These are phyloP conservation scores for Xylaria grammica DNA, from an alignment of 495 filamentous ascomycete species.

Conservation along the genomic window DNA sequence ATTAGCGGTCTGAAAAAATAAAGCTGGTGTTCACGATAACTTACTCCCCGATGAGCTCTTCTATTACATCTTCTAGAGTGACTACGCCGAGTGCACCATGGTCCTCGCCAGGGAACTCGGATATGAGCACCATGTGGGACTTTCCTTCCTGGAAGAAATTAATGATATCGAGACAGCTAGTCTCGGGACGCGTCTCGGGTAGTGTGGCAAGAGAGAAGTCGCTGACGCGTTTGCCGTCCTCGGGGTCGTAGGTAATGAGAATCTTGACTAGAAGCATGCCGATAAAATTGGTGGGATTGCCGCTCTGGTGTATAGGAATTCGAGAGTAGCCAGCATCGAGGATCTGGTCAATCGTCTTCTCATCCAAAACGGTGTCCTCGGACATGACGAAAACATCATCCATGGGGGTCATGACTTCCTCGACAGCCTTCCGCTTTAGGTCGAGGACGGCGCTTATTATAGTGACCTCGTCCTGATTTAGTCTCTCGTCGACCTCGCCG, in stretches of 20 bases:
- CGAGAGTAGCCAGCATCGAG: slow-evolving; percentile 92
- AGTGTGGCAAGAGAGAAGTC: slow-evolving; percentile 93
- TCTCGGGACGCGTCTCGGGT: slow-evolving; percentile 92
- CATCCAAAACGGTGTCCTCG: slow-evolving; percentile 87
- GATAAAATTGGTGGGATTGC: slow-evolving; percentile 84
- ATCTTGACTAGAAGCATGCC: slow-evolving; percentile 99
- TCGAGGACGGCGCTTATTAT: slow-evolving; percentile 97
- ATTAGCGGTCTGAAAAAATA: slow-evolving; percentile 12
- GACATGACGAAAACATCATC: slow-evolving; percentile 95
- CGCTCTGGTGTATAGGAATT: slow-evolving; percentile 89
- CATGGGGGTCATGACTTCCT: slow-evolving; percentile 97
- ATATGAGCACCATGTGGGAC: slow-evolving; percentile 97
- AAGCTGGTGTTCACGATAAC: slow-evolving; percentile 38
- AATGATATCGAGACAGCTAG: slow-evolving; percentile 95
- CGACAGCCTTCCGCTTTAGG: slow-evolving; percentile 93
- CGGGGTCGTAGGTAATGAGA: slow-evolving; percentile 96
- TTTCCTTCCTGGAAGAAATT: slow-evolving; percentile 99
- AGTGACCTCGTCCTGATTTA: slow-evolving; percentile 97
- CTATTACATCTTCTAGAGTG: slow-evolving; percentile 96
- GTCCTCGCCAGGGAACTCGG: slow-evolving; percentile 85
- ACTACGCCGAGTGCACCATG: slow-evolving; percentile 91
- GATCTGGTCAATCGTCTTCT: slow-evolving; percentile 89
- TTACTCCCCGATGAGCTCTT: slow-evolving; percentile 96
- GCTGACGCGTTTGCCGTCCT: slow-evolving; percentile 80
- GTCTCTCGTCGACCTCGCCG: slow-evolving; percentile 81